These are phyloP conservation scores for Cucumis melo DNA, from an alignment of 306 rosid species.

Conservation along the genomic window DNA sequence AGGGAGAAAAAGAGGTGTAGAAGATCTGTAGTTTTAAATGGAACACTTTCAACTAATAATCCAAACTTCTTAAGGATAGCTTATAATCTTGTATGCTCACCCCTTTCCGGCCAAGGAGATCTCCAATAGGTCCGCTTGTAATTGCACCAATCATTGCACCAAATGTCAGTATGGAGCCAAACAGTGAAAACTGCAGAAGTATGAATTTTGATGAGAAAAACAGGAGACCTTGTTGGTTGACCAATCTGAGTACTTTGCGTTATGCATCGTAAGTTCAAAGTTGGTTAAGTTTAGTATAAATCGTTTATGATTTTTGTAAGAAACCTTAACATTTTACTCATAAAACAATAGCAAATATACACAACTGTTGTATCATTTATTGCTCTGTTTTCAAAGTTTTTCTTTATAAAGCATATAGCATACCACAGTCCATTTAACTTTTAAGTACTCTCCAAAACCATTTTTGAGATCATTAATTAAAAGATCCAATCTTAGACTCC, in stretches of 20 bases:
- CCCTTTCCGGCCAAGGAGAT: conserved; percentile 69
- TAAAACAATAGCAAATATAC: not conserved
- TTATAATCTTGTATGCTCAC: conserved; percentile 23
- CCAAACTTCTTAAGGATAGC: not conserved
- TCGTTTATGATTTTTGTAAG: not conserved
- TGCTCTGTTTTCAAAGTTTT: not conserved
- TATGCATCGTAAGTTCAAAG: not conserved
- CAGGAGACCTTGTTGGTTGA: not conserved
- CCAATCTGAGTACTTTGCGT: not conserved
- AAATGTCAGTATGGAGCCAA: conserved; percentile 86
- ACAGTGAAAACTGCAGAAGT: conserved; percentile 55
- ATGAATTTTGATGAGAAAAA: not conserved
- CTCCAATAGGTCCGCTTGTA: conserved; percentile 70
- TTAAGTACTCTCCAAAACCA: not conserved
- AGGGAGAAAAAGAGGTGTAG: not conserved
- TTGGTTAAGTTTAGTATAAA: not conserved
- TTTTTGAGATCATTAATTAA: too few relatives aligned
- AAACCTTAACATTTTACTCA: not conserved
- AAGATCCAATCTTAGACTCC: too few relatives aligned
- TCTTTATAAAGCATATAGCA: not conserved
- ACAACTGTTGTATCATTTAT: not conserved
- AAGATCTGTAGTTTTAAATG: not conserved
- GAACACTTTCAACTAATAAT: not conserved
- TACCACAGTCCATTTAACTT: not conserved
- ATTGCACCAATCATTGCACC: conserved; percentile 98